Evolutionary conservation across 2,329 filamentous ascomycete genomes (phyloP), one percentile per base, ranked within the genome.

Genomic region (Neonectria ditissima): DNA sequence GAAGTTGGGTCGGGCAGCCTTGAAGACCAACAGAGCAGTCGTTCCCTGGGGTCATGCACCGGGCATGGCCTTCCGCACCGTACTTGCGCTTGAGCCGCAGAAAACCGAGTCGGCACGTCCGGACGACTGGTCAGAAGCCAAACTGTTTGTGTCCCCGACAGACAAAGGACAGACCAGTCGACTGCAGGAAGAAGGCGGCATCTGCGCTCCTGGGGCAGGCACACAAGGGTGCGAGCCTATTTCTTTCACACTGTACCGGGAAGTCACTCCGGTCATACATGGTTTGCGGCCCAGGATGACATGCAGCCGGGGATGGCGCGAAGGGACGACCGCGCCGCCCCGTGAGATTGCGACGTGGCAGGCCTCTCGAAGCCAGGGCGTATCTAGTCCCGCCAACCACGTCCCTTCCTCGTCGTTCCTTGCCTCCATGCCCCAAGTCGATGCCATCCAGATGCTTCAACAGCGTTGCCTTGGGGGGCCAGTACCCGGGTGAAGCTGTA

Each of bases 311-410:
- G 68, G 69, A 74, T 74, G 72, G 71, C 71, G 71, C 62, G 60
- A 72, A 73, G 70, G 62, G 64, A 70, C 56, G 63, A 67, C 68
- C 68, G 70, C 66, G 69, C 69, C 72, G 71, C 71, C 63, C 73
- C 71, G 67, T 69, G 62, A 74, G 70, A 74, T 74, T 74, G 71
- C 71, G 71, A 74, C 73, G 71, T 74, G 71, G 72, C 73, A 72
- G 66, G 52, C 66, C 54, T 58, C 52, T 57, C 26, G 34, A 39
- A 45, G 28, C 39, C 39, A 57, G 47, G 45, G 41, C 45, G 24
- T 18, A 30, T 48, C 51, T 24, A 9, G 30, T n/a, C 32, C 48
- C 34, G 57, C 59, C 60, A 63, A 54, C 48, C 41, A 54, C 45
- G 52, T 59, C 56, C 69, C 69, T 26, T 48, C 44, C 37, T 34